These are phyloP conservation scores for Microsporum audouinii DNA, from an alignment of 2,329 filamentous ascomycete species.

Conservation along the genomic window DNA sequence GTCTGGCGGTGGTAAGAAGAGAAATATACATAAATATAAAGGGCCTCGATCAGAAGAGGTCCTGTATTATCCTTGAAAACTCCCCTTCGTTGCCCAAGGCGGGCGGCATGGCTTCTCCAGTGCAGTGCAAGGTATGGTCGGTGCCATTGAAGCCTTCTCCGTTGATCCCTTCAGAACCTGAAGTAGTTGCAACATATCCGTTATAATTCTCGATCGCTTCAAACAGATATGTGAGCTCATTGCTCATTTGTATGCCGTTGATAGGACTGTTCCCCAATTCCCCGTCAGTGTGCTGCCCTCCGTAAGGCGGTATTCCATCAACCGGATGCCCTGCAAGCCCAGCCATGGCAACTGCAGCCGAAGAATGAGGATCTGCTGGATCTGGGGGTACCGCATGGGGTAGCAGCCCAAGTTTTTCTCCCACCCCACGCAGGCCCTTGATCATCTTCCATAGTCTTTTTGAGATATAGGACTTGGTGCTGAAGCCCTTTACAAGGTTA, in stretches of 20 bases:
- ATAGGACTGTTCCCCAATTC: slow-evolving; percentile 44
- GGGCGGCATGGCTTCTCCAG: slow-evolving; percentile 34
- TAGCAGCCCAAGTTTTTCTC: slow-evolving; percentile 48
- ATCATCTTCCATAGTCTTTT: slow-evolving; percentile 55
- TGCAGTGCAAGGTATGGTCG: slow-evolving; percentile 31
- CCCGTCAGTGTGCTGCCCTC: slow-evolving; percentile 16
- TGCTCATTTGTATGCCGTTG: slow-evolving; percentile 48
- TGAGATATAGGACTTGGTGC: slow-evolving; percentile 49
- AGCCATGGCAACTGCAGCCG: slow-evolving; percentile 54
- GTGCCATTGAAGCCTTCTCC: slow-evolving; percentile 29
- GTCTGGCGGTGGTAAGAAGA: background rate
- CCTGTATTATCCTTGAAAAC: slow-evolving; percentile 47
- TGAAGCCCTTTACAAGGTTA: slow-evolving; percentile 52
- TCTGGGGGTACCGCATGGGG: slow-evolving; percentile 29
- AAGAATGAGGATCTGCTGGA: slow-evolving; percentile 46
- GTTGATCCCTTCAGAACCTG: slow-evolving; percentile 22
- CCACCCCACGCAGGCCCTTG: slow-evolving; percentile 51
- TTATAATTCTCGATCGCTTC: slow-evolving; percentile 49
- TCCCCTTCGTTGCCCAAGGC: slow-evolving; percentile 48
- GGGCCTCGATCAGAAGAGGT: slow-evolving; percentile 43
- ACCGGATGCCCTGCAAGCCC: slow-evolving; percentile 52
- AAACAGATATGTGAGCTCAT: slow-evolving; percentile 52
- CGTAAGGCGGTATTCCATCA: slow-evolving; percentile 41
- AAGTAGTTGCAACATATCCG: slow-evolving; percentile 23
- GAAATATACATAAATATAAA: background rate